These are phyloP conservation scores for Ophiocytium majus DNA, from an alignment of 352 stramenopile species.

Conservation along the genomic window DNA sequence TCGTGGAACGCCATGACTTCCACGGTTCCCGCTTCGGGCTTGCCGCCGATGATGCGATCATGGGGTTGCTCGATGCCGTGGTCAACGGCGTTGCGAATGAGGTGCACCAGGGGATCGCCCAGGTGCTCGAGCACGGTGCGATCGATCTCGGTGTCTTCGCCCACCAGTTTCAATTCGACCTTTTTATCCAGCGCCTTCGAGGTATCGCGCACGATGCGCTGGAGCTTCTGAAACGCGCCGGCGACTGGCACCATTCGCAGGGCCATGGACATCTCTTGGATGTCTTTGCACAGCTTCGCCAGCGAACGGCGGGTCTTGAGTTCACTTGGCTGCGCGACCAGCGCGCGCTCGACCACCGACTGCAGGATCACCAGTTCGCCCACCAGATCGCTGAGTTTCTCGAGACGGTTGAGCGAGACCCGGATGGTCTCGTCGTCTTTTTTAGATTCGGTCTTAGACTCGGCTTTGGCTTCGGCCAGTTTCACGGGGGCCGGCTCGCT, in stretches of 20 bases:
- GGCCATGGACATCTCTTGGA: slow-evolving; percentile 2
- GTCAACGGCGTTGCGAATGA: slow-evolving; percentile 1
- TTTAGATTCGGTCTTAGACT: not conserved
- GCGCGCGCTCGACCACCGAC: not conserved
- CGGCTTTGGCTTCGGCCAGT: no score
- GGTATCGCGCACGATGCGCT: slow-evolving; percentile 1
- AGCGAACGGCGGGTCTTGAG: not conserved
- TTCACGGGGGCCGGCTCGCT: not conserved
- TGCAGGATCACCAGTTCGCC: slow-evolving; percentile 8
- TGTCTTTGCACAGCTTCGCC: slow-evolving; percentile 1
- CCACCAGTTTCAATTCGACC: not conserved
- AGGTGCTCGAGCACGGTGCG: not conserved
- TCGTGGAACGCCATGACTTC: slow-evolving; percentile 14
- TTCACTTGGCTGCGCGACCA: not conserved
- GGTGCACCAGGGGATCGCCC: not conserved
- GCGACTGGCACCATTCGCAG: not conserved
- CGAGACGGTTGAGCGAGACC: not conserved
- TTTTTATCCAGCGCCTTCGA: not conserved
- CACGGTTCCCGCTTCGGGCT: not conserved
- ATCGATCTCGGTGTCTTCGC: slow-evolving; percentile 13
- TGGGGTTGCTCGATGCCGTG: slow-evolving; percentile 9
- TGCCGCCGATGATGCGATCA: not conserved
- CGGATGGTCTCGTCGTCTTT: slow-evolving; percentile 10
- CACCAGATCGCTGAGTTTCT: not conserved
- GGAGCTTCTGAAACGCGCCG: slow-evolving; percentile 7